Conservation (phyloP, 306 rosid species). For the Inga laurina region DNA sequence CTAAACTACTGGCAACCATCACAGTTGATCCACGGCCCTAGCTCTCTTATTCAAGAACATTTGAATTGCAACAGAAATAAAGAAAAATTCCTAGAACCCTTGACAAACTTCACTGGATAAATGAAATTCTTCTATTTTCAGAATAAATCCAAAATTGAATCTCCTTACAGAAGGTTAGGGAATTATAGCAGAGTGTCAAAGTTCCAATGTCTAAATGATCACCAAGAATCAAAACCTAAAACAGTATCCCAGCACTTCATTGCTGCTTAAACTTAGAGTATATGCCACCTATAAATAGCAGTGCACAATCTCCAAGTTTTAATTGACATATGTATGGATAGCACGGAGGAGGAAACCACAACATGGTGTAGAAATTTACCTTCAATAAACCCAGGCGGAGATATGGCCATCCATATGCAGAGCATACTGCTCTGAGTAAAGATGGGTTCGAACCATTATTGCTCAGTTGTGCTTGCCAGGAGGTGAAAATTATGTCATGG, state of each 20-base stretch:
- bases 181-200: neutral
- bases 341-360: conserved; percentile 15
- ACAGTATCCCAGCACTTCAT: neutral
- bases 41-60: neutral
- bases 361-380: conserved; percentile 47
- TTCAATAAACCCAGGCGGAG: conserved; percentile 76
- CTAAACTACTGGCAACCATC: neutral
- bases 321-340: conserved; percentile 20
- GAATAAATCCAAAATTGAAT: neutral
- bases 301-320: neutral
- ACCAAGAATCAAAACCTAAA: conserved; percentile 1
- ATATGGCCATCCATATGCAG: conserved; percentile 96
- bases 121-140: neutral
- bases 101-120: neutral
- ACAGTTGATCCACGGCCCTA: neutral
- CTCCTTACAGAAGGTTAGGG: neutral
- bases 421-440: conserved; percentile 73
- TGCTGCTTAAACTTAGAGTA: neutral
- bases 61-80: neutral
- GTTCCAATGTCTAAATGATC: conserved; percentile 8
- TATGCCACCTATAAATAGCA: neutral
- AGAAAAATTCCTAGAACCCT: neutral
- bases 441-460: conserved; percentile 57
- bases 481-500: conserved; percentile 55
- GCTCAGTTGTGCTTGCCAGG: conserved; percentile 69